Conservation (phyloP, 805 yeast genomes). For the Cyberlindnera meyerae region DNA sequence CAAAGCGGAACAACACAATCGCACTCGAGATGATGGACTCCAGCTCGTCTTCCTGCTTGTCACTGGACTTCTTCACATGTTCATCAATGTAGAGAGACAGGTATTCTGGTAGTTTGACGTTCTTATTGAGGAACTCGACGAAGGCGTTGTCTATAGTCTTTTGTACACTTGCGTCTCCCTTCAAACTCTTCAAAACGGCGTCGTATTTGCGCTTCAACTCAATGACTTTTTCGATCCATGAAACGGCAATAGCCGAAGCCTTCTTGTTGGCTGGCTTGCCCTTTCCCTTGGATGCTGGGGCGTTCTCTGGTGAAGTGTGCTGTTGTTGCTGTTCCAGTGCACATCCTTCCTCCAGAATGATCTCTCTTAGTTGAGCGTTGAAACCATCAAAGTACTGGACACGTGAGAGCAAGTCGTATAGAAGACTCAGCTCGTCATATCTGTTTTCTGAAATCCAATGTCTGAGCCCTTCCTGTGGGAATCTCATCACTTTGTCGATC, state of each 20-base stretch:
- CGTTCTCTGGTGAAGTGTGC: no score
- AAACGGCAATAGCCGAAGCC: constrained; percentile 46
- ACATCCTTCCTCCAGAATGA: constrained; percentile 44
- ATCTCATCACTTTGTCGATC: constrained; percentile 48
- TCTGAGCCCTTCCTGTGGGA: constrained; percentile 51
- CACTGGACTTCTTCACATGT: constrained; percentile 46
- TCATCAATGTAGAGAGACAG: constrained; percentile 56
- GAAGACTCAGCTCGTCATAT: constrained; percentile 37
- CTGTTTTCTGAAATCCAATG: constrained; percentile 50
- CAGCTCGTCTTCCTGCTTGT: constrained; percentile 40
- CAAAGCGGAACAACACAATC: constrained; percentile 56
- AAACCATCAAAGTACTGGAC: constrained; percentile 53
- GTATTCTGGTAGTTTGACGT: constrained; percentile 45
- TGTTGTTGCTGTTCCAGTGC: constrained; percentile 12
- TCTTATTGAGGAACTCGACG: constrained; percentile 53
- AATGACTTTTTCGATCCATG: constrained; percentile 62
- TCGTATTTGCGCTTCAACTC: constrained; percentile 47
- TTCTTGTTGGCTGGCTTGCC: constrained; percentile 23
- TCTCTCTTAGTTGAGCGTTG: constrained; percentile 40
- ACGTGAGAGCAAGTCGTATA: constrained; percentile 46
- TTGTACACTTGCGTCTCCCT: constrained; percentile 43
- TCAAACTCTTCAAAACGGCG: constrained; percentile 39
- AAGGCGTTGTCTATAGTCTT: constrained; percentile 58
- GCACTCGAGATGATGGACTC: constrained; percentile 48
- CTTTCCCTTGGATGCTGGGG: constrained; percentile 2